Base-by-base conservation (phyloP, 176 grass and related monocot species). In the Ampelocalamus luodianensis region DNA sequence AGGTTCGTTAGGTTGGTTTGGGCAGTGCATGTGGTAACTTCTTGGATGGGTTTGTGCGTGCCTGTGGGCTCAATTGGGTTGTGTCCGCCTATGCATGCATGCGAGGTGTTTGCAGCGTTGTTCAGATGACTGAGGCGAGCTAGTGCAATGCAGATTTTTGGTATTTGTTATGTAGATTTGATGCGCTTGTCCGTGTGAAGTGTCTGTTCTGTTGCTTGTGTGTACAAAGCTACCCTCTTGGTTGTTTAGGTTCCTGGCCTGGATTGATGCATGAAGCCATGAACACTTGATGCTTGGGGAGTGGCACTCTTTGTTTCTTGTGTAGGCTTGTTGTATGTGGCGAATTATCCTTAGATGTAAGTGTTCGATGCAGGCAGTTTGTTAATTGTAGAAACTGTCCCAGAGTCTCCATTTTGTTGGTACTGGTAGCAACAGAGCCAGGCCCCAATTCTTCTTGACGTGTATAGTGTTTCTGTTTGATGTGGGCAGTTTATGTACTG, bases 1-100 rank as follows among this genome's bases (percentile, higher is more conserved):
- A 49, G 20, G 42, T 23, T 83, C 26, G 22, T 46, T 49, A 22
- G 54, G 68, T 37, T 83, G 68, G 55, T 82, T 45, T 60, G 54
- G 2, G 1, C 40, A 14, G 53, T 36, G 1, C 11, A 61, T 72
- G 20, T 70, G 58, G 50, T 36, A 45, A 18, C 23, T 48, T 71
- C 38, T 59, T 82, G 71, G 16, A 43, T 16, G 75, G 14, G 56
- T 24, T 70, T 71, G 16, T 5, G n/a, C 17, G 23, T 58, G 37
- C 36, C 8, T 43, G 14, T 18, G 15, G 24, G 80, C 70, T 81
- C 49, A 43, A 6, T 26, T 56, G 65, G 79, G 8, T 59, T 60
- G 10, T 73, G 34, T 83, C 29, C 6, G n/a, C 15, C 24, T 18
- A 17, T 54, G 76, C 14, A 22, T 79, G 49, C 8, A 18, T 27